Evolutionary conservation across 2,329 filamentous ascomycete genomes (phyloP), one percentile per base, ranked within the genome.

Genomic region (Aureobasidium sp.): DNA sequence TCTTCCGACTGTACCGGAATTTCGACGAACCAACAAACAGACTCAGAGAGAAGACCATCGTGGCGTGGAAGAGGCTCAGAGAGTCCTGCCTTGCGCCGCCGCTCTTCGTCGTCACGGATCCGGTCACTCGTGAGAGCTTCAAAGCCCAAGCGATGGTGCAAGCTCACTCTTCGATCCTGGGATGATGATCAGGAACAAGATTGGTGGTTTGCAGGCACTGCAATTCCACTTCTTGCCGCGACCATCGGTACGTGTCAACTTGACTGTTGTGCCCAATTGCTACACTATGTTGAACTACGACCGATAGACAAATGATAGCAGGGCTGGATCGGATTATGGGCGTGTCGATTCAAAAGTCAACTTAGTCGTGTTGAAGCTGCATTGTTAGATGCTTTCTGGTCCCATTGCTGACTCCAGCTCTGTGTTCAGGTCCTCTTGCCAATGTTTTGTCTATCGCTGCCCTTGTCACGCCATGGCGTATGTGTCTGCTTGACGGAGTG

Each of bases 361-460:
- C n/a, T n/a, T n/a, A n/a, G n/a, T n/a, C n/a, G n/a, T n/a, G n/a
- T n/a, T n/a, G n/a, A n/a, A n/a, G n/a, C n/a, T n/a, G n/a, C n/a
- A n/a, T n/a, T n/a, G n/a, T n/a, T n/a, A n/a, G n/a, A n/a, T n/a
- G n/a, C n/a, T n/a, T n/a, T n/a, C n/a, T n/a, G n/a, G n/a, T n/a
- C n/a, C n/a, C n/a, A n/a, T n/a, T 2, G 90, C 88, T 29, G 89
- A 90, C 0, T 78, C 93, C 17, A 22, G 16, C 12, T 25, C 10
- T 17, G 4, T 35, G n/a, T 12, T 3, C 19, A 2, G 89, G 88
- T 1, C 90, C 90, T 0, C 79, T 95, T 8, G 90, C 90, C 2
- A 95, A 90, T 55, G 83, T 93, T 25, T 86, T 93, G 69, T 91
- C 86, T 54, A 89, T 95, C 55, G 89, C 86, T 57, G 88, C 90